A percentile compares a stretch with the other conserved stretches of the same genome.
Conservation (phyloP, 192 early-diverging fungal species). For the Backusella liffmaniae region DNA sequence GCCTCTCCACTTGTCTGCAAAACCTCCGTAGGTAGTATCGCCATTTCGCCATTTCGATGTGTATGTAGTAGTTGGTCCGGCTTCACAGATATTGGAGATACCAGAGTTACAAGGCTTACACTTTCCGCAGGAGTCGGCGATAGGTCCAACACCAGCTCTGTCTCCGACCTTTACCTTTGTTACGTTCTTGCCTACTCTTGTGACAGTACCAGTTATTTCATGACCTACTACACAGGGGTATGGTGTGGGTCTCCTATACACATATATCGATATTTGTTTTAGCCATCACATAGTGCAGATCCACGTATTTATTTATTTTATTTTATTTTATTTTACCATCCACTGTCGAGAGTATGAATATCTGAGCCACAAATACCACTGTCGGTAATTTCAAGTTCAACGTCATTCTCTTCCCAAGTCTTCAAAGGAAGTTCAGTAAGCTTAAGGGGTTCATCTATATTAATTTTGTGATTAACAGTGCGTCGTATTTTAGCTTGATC, state of each 20-base stretch:
- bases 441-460: neutral
- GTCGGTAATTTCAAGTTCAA: constrained; percentile 52
- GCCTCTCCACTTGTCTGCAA: constrained; percentile 40
- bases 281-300: no score
- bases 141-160: constrained; percentile 47
- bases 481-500: neutral
- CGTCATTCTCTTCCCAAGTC: constrained; percentile 33
- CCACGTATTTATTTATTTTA: neutral
- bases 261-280: no score
- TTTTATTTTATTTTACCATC: neutral
- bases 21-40: constrained; percentile 39
- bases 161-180: constrained; percentile 52
- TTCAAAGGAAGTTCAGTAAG: neutral
- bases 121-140: neutral
- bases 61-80: neutral
- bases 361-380: constrained; percentile 81
- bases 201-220: constrained; percentile 49
- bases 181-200: constrained; percentile 36
- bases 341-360: constrained; percentile 53
- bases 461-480: neutral
- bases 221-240: constrained; percentile 39
- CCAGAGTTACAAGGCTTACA: neutral
- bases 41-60: constrained; percentile 12
- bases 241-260: neutral
- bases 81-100: neutral